Percentiles rank a stretch among this genome's conserved stretches.
Evolutionary conservation across 306 rosid genomes (phyloP).

Genomic region (Gillenia trifoliata): DNA sequence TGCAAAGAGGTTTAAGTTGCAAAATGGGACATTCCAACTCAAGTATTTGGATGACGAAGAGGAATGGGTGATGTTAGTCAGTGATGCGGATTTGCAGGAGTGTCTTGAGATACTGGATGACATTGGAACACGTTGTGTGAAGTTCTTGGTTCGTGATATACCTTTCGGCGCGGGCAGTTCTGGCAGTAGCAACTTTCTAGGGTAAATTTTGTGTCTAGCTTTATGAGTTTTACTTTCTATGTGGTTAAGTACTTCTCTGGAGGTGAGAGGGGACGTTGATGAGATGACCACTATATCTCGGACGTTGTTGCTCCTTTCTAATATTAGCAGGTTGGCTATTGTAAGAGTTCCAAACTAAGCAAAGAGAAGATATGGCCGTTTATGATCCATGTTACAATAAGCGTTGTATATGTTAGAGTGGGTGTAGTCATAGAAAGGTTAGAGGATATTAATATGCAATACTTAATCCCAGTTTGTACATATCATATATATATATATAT

Average conservation of each 20-base stretch:
- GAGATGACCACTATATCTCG: neutral
- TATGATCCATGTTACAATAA: conserved; percentile 9
- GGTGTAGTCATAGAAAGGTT: conserved; percentile 18
- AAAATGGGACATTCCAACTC: conserved; percentile 63
- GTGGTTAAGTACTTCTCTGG: conserved; percentile 1
- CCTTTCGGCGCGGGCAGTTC: conserved; percentile 47
- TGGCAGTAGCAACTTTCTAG: conserved; percentile 47
- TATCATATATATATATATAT: neutral
- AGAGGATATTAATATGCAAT: neutral
- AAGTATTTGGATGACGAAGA: conserved; percentile 80
- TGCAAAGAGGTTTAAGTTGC: conserved; percentile 61
- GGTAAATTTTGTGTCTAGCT: neutral
- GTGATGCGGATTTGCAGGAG: conserved; percentile 65
- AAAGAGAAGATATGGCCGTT: conserved; percentile 11
- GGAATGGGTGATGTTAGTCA: conserved; percentile 83
- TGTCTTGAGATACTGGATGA: conserved; percentile 71
- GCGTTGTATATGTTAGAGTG: conserved; percentile 20
- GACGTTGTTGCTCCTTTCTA: neutral
- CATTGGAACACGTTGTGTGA: conserved; percentile 40
- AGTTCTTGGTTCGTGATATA: conserved; percentile 66
- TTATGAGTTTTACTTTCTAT: conserved; percentile 8
- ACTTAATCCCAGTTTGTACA: conserved; percentile 20
- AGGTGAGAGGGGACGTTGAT: neutral
- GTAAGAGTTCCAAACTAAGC: neutral
- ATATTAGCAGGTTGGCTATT: neutral